Conservation (phyloP, 1,284 basidiomycete genomes). For the Bondarzewia mesenterica region DNA sequence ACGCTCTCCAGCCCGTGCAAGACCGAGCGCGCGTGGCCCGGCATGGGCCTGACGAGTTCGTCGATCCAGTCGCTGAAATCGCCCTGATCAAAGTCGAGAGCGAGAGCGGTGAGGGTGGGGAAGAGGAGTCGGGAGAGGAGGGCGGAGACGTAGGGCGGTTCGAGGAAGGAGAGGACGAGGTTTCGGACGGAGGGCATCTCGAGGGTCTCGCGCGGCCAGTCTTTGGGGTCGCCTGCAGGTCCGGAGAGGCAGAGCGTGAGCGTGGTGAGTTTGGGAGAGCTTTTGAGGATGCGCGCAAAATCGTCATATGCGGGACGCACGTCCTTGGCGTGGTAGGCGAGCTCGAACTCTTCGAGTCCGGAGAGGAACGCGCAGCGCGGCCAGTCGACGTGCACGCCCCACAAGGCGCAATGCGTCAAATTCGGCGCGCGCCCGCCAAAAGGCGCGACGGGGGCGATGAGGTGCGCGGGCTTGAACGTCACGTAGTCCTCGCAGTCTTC, state of each 20-base stretch:
- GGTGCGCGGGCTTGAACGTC: slow-evolving; percentile 24
- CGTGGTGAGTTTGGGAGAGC: slow-evolving; percentile 38
- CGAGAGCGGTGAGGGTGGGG: slow-evolving; percentile 38
- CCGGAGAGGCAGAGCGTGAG: slow-evolving; percentile 46
- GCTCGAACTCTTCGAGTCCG: slow-evolving; percentile 39
- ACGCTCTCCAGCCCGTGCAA: slow-evolving; percentile 37
- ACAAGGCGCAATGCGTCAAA: slow-evolving; percentile 38
- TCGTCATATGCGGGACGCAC: slow-evolving; percentile 45
- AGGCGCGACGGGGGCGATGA: slow-evolving; percentile 30
- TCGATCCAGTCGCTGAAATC: slow-evolving; percentile 40
- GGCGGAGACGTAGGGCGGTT: slow-evolving; percentile 31
- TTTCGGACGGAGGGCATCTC: slow-evolving; percentile 38
- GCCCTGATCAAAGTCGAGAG: slow-evolving; percentile 42
- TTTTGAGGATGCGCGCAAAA: slow-evolving; percentile 39
- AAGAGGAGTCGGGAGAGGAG: slow-evolving; percentile 41
- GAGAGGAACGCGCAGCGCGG: slow-evolving; percentile 31
- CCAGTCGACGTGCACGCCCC: slow-evolving; percentile 64
- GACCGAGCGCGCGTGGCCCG: slow-evolving; percentile 29
- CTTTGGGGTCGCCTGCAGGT: slow-evolving; percentile 30
- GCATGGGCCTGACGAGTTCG: slow-evolving; percentile 29
- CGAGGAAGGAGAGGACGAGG: slow-evolving; percentile 41
- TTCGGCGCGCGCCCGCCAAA: slow-evolving; percentile 51
- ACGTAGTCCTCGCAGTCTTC: slow-evolving; percentile 30
- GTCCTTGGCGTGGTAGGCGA: slow-evolving; percentile 49
- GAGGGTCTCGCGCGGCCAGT: slow-evolving; percentile 29